phyloP scores from a whole-genome alignment of 805 yeast genomes.

The Metschnikowia lachancei region DNA sequence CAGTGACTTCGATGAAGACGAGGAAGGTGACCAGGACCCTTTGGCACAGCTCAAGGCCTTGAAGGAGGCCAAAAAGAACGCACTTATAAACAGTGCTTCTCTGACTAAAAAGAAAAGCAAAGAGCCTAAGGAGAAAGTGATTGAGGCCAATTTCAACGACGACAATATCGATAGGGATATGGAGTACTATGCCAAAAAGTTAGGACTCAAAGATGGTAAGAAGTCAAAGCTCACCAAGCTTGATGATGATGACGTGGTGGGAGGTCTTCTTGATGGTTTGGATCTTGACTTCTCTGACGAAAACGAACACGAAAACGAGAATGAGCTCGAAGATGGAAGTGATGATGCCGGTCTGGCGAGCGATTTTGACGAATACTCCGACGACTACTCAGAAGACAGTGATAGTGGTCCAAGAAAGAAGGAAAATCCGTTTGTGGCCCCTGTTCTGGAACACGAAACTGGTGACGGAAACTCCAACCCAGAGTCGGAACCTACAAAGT shows the following conservation, averaged over 20 bases:
- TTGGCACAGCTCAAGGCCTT: slow-evolving; percentile 25
- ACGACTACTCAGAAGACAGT: slow-evolving; percentile 23
- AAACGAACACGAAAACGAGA: slow-evolving; percentile 18
- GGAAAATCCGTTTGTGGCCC: slow-evolving; percentile 49
- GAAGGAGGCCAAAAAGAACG: slow-evolving; percentile 7
- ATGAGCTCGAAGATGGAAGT: slow-evolving; percentile 11
- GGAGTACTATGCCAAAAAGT: slow-evolving; percentile 75
- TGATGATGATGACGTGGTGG: slow-evolving; percentile 73
- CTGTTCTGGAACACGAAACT: slow-evolving; percentile 14
- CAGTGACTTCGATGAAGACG: slow-evolving; percentile 15
- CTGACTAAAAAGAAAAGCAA: slow-evolving; percentile 2
- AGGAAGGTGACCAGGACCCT: slow-evolving; percentile 22
- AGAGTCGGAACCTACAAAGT: slow-evolving; percentile 36
- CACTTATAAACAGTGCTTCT: neutral
- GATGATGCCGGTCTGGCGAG: slow-evolving; percentile 16
- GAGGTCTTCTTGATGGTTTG: slow-evolving; percentile 79
- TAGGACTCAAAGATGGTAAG: slow-evolving; percentile 62
- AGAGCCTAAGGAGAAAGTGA: slow-evolving; percentile 10
- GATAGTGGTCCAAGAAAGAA: slow-evolving; percentile 28
- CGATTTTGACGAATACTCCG: slow-evolving; percentile 4
- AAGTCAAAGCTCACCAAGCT: slow-evolving; percentile 44
- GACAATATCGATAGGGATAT: slow-evolving; percentile 60
- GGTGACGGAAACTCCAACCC: slow-evolving; percentile 13
- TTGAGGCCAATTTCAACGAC: slow-evolving; percentile 18
- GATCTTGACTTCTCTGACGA: slow-evolving; percentile 45